Conservation (phyloP, 2,329 filamentous ascomycete genomes). For the Escovopsis sp. region DNA sequence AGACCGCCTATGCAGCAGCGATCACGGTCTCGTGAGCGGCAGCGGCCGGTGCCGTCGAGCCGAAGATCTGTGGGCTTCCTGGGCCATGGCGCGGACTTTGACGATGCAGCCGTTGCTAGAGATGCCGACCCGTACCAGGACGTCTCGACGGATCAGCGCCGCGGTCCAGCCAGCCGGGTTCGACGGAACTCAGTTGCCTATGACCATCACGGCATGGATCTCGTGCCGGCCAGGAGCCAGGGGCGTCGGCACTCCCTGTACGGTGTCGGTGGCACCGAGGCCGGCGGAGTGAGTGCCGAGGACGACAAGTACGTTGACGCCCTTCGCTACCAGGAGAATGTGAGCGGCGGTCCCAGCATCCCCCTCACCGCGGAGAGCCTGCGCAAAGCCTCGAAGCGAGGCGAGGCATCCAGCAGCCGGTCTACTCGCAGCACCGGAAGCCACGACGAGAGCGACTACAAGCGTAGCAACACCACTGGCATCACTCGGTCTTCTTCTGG, state of each 20-base stretch:
- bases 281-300: constrained; percentile 18
- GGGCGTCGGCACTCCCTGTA: constrained; percentile 27
- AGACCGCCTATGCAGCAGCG: constrained; percentile 13
- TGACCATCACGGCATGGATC: constrained; percentile 22
- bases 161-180: constrained; percentile 17
- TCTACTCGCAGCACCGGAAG: constrained; percentile 44
- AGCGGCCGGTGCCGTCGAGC: constrained; percentile 15
- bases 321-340: constrained; percentile 35
- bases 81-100: constrained; percentile 14
- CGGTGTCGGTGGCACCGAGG: constrained; percentile 17
- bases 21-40: constrained; percentile 11
- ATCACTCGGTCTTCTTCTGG: constrained; percentile 38
- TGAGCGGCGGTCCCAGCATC: constrained; percentile 27
- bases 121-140: constrained; percentile 24
- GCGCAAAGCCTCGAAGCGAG: constrained; percentile 31
- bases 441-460: constrained; percentile 48
- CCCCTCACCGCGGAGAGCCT: constrained; percentile 42
- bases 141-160: constrained; percentile 20
- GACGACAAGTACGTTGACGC: constrained; percentile 24
- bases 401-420: constrained; percentile 33
- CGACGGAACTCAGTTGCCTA: constrained; percentile 22
- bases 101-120: constrained; percentile 23
- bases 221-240: constrained; percentile 22
- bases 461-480: constrained; percentile 44
- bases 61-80: constrained; percentile 19